Conservation (phyloP, 2,329 filamentous ascomycete species). For the Didymella sp. region DNA sequence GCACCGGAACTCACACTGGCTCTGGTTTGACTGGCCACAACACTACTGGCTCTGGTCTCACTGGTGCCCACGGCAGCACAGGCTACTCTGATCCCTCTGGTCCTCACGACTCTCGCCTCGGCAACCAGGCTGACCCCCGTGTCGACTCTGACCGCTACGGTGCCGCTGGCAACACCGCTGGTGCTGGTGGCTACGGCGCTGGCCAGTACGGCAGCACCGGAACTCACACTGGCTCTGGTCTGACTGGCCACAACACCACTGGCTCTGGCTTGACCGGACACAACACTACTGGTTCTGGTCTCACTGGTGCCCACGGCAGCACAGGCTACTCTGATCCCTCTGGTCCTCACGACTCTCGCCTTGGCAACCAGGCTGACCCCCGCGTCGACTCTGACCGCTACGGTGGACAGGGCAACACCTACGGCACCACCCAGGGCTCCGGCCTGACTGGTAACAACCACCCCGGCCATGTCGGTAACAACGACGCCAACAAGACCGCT, state of each 20-base stretch:
- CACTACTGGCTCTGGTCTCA: slow-evolving; percentile 17
- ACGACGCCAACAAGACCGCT: slow-evolving; percentile 41
- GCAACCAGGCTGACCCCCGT: slow-evolving; percentile 32
- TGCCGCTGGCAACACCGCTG: slow-evolving; percentile 24
- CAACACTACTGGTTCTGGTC: slow-evolving; percentile 13
- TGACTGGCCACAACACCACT: slow-evolving; percentile 19
- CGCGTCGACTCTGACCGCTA: slow-evolving; percentile 39
- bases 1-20: slow-evolving; percentile 10
- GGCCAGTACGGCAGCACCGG: slow-evolving; percentile 9
- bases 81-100: slow-evolving; percentile 25
- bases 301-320: slow-evolving; percentile 19
- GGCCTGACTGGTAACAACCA: slow-evolving; percentile 22
- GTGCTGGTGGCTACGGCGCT: slow-evolving; percentile 16
- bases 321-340: slow-evolving; percentile 28
- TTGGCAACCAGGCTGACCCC: slow-evolving; percentile 42
- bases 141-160: slow-evolving; percentile 36
- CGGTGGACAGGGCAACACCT: slow-evolving; percentile 33
- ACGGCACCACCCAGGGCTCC: slow-evolving; percentile 19
- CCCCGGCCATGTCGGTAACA: slow-evolving; percentile 24
- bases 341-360: slow-evolving; percentile 39
- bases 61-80: slow-evolving; percentile 10
- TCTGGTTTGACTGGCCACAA: slow-evolving; percentile 18
- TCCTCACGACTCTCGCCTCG: slow-evolving; percentile 25
- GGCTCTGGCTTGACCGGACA: slow-evolving; percentile 17
- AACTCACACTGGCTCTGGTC: slow-evolving; percentile 14